Evolutionary conservation across 208 protist species (phyloP).

Genomic region (Trypanosoma melophagium): DNA sequence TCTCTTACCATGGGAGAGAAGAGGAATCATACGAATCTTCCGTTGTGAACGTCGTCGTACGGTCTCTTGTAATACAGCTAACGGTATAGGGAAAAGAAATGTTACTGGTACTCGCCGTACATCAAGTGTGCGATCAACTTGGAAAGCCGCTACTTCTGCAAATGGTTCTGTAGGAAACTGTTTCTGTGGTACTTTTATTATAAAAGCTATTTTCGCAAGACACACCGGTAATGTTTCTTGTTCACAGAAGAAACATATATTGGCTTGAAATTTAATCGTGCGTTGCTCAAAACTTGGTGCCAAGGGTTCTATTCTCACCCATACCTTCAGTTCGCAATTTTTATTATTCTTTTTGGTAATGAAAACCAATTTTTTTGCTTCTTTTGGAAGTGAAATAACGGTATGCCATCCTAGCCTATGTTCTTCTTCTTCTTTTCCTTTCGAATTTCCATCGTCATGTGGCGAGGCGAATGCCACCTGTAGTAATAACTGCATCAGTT

Average conservation of each 20-base stretch:
- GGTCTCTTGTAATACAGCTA: slow-evolving; percentile 1
- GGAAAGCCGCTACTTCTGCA: slow-evolving; percentile 26
- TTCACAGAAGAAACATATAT: neutral
- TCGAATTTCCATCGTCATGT: neutral
- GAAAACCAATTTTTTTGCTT: neutral
- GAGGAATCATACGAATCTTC: neutral
- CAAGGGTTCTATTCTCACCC: slow-evolving; percentile 24
- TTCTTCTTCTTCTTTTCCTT: neutral
- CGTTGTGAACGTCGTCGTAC: neutral
- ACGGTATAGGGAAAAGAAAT: slow-evolving; percentile 18
- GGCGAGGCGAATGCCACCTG: neutral
- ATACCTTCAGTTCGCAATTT: neutral
- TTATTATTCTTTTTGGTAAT: neutral
- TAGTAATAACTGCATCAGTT: neutral
- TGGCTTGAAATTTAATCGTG: slow-evolving; percentile 34
- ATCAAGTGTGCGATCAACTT: slow-evolving; percentile 27
- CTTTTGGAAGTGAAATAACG: neutral
- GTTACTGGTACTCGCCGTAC: slow-evolving; percentile 35
- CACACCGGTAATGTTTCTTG: neutral
- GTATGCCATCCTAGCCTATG: neutral
- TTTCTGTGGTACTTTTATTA: slow-evolving; percentile 38
- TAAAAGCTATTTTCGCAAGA: slow-evolving; percentile 5
- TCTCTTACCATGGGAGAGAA: neutral
- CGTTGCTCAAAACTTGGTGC: slow-evolving; percentile 22
- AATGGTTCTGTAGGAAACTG: slow-evolving; percentile 30